Evolutionary conservation across 2,329 filamentous ascomycete species (phyloP).

Genomic region (Bipolaris victoriae): DNA sequence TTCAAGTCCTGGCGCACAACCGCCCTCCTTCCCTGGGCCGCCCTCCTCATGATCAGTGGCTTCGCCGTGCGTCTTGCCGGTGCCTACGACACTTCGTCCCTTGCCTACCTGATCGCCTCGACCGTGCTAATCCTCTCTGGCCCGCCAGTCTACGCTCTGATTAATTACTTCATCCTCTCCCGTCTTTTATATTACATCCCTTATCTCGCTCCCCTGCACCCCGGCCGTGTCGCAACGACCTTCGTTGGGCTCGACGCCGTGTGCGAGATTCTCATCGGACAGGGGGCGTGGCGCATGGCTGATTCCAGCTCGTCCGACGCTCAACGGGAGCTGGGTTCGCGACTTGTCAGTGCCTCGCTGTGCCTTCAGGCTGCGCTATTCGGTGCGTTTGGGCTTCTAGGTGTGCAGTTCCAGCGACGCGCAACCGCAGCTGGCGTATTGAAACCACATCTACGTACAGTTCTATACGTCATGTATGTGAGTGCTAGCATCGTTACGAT

Average conservation of each 20-base stretch:
- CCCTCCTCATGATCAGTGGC: constrained; percentile 61
- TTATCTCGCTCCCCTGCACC: constrained; percentile 64
- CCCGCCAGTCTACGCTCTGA: constrained; percentile 64
- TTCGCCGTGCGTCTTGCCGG: constrained; percentile 62
- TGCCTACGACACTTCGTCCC: constrained; percentile 57
- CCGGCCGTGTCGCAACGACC: constrained; percentile 64
- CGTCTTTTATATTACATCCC: constrained; percentile 67
- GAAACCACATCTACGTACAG: constrained; percentile 51
- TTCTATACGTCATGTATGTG: constrained; percentile 56
- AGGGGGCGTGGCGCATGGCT: constrained; percentile 57
- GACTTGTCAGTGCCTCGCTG: constrained; percentile 58
- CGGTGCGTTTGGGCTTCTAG: constrained; percentile 56
- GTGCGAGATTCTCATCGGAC: constrained; percentile 60
- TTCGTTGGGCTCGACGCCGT: constrained; percentile 61
- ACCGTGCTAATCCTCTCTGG: constrained; percentile 49
- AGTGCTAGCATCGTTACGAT: constrained; percentile 57
- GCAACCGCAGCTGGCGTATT: constrained; percentile 51
- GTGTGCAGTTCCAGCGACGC: constrained; percentile 54
- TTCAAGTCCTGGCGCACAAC: constrained; percentile 65
- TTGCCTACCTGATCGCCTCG: constrained; percentile 51
- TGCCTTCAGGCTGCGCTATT: constrained; percentile 60
- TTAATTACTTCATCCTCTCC: constrained; percentile 67
- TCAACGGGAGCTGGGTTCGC: constrained; percentile 52
- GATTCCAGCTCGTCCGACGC: constrained; percentile 46
- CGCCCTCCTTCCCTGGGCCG: constrained; percentile 61